Conservation (phyloP, 768 basidiomycete genomes). For the Leccinum truebloodii region DNA sequence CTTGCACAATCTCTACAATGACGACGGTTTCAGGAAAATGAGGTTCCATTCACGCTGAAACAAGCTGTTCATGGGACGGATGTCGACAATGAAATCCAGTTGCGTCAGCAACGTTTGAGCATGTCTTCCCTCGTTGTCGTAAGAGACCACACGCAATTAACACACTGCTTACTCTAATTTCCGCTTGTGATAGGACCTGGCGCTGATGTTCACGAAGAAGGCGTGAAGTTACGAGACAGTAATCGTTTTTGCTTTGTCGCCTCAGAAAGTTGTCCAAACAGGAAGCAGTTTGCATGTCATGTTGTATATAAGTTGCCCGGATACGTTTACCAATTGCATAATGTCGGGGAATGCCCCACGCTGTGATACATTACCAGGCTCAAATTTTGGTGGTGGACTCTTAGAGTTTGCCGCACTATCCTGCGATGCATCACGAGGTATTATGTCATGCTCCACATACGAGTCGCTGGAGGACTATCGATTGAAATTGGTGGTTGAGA, state of each 20-base stretch:
- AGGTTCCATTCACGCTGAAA: background rate
- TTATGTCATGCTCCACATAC: background rate
- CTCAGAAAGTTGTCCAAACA: background rate
- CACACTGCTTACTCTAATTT: conserved; percentile 2
- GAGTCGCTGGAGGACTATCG: background rate
- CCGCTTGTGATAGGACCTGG: conserved; percentile 25
- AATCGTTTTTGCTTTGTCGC: background rate
- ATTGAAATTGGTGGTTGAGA: background rate
- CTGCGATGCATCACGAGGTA: no score
- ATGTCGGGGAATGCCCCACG: no score
- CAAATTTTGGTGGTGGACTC: no score
- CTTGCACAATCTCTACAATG: background rate
- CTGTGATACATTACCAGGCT: no score
- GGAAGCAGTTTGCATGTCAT: background rate
- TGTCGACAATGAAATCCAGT: background rate
- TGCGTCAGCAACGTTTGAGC: conserved; percentile 16
- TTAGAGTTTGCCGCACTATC: no score
- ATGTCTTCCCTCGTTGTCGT: conserved; percentile 26
- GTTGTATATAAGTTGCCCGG: background rate
- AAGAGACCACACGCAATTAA: conserved; percentile 3
- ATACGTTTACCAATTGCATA: background rate
- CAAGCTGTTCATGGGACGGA: conserved; percentile 10
- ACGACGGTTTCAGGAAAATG: conserved; percentile 14
- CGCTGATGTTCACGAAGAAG: conserved; percentile 14
- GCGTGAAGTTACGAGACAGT: background rate